Percentiles rank a stretch among this genome's conserved stretches.
Conservation (phyloP, 139 green algal genomes). For the Zygnema circumcarinatum region DNA sequence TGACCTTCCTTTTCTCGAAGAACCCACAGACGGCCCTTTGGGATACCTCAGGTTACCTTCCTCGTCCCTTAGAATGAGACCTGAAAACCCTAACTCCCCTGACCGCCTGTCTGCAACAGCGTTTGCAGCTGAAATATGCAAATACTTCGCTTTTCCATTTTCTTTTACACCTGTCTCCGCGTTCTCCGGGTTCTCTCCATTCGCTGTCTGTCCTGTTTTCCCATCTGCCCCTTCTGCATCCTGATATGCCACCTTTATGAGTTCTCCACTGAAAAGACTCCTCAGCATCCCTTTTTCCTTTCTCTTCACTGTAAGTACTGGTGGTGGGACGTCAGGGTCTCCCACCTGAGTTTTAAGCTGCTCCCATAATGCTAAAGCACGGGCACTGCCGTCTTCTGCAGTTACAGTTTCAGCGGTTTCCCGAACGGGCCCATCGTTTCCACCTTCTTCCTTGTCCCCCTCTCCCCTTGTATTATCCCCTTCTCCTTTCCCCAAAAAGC, state of each 20-base stretch:
- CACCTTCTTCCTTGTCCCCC: not conserved
- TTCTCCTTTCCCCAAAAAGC: not conserved
- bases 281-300: not conserved
- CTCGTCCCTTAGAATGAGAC: not conserved
- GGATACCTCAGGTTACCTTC: not conserved
- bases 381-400: not conserved
- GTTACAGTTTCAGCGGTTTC: not conserved
- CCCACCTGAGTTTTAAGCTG: not conserved
- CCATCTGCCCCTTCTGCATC: not conserved
- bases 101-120: conserved; percentile 2
- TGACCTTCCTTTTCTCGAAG: not conserved
- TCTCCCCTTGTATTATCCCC: not conserved
- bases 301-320: not conserved
- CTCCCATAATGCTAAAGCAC: not conserved
- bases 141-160: conserved; percentile 8
- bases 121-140: conserved; percentile 13
- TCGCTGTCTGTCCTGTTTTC: not conserved
- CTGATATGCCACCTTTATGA: not conserved
- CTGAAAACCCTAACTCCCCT: not conserved
- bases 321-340: not conserved
- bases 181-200: not conserved
- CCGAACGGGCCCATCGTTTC: not conserved
- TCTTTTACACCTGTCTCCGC: not conserved
- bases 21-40: not conserved
- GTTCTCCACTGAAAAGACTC: not conserved